Evolutionary conservation across 2,329 filamentous ascomycete genomes (phyloP), one percentile per base, ranked within the genome.

Genomic region (Huntiella bhutanensis): DNA sequence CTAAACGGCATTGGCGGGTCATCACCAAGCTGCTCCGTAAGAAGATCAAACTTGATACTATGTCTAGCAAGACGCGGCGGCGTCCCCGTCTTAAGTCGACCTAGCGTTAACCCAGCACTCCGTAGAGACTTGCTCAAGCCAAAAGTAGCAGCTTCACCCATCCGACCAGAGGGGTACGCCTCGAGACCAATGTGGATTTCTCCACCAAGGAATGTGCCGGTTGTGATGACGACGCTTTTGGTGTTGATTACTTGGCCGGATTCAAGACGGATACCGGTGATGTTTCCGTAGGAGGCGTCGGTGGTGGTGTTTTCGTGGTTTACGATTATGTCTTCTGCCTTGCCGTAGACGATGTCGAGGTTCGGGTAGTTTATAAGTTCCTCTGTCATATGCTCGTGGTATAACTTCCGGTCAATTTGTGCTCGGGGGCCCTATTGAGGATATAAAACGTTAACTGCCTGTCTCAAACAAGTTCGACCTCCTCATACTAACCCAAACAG

Each of bases 181-280:
- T 93, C 73, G 5, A 96, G 65, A 0, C 86, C 91, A 51, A 98
- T 92, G 55, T 98, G 91, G 51, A 98, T 98, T 61, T 98, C 91
- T 13, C 87, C 91, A 8, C 88, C 82, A 4, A 98, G 64, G 57
- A 98, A 98, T 0, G 91, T 98, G 0, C 91, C 91, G 0, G 91
- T 98, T 0, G 91, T 96, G 54, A 98, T 95, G 17, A 98, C 74
- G 33, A 96, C 87, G 51, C 80, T 78, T 41, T 71, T 75, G 1
- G 88, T 83, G 1, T 77, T 72, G 52, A 98, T 73, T 12, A 93
- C 66, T 58, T 92, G 80, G 28, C 91, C 91, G 41, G 82, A 84
- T 59, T 95, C 88, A 33, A 98, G 67, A 49, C 82, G 70, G 10
- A 98, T 80, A 0, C 91, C 91, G 1, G 77, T 79, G 50, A 95